Conservation (phyloP, 192 early-diverging fungal species). For the Rhizophagus prolifer region DNA sequence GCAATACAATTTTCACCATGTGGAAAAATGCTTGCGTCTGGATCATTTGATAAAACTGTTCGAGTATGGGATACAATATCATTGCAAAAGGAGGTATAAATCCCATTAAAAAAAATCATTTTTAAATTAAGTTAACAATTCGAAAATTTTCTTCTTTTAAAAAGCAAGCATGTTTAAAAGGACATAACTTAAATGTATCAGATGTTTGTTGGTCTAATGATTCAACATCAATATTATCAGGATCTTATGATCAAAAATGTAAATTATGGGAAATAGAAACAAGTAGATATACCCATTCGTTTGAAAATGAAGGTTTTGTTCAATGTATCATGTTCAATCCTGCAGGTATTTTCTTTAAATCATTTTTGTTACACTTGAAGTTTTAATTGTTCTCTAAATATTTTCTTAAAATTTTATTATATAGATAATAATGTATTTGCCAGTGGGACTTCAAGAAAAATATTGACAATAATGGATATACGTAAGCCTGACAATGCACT, state of each 20-base stretch:
- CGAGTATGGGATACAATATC: slow-evolving; percentile 81
- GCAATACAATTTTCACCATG: slow-evolving; percentile 82
- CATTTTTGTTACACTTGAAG: neutral
- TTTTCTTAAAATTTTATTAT: neutral
- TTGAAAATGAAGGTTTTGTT: slow-evolving; percentile 79
- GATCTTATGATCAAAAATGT: slow-evolving; percentile 79
- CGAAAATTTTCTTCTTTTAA: neutral
- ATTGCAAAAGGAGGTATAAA: slow-evolving; percentile 65
- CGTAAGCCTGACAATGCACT: slow-evolving; percentile 42
- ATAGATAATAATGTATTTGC: slow-evolving; percentile 75
- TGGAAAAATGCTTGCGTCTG: slow-evolving; percentile 80
- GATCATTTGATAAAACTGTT: slow-evolving; percentile 93
- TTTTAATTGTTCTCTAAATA: neutral
- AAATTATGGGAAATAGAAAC: slow-evolving; percentile 77
- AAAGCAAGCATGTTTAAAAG: slow-evolving; percentile 65
- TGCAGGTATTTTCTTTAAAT: slow-evolving; percentile 52
- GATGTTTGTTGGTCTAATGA: slow-evolving; percentile 76
- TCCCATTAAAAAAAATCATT: neutral
- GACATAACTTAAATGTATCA: slow-evolving; percentile 75
- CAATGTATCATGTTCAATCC: slow-evolving; percentile 80
- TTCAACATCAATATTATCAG: slow-evolving; percentile 66
- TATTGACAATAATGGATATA: slow-evolving; percentile 66
- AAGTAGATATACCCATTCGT: slow-evolving; percentile 60
- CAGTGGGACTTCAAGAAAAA: slow-evolving; percentile 74
- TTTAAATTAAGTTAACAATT: neutral